Conservation (phyloP, 352 stramenopile species). For the Aphanomyces invadans region DNA sequence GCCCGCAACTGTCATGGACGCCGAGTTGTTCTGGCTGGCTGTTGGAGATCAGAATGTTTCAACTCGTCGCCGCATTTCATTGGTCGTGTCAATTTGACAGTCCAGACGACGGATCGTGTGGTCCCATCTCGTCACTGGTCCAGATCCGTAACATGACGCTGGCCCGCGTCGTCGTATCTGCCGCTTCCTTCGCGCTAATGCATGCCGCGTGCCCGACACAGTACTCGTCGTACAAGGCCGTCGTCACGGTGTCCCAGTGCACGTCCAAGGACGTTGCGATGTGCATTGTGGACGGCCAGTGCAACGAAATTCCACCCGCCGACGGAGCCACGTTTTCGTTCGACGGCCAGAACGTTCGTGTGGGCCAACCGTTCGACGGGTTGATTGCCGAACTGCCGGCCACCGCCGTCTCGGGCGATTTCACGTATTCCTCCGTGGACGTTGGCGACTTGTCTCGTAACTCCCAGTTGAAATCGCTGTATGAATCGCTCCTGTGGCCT, state of each 20-base stretch:
- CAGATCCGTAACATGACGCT: too few species aligned
- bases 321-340: background rate
- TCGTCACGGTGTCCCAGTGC: background rate
- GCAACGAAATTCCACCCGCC: background rate
- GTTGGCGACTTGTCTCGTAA: constrained; percentile 1
- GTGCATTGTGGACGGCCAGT: background rate
- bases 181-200: too few species aligned
- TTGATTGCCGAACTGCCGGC: background rate
- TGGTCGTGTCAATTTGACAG: background rate
- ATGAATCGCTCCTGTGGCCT: background rate
- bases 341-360: background rate
- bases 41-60: too few species aligned
- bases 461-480: background rate
- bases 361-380: background rate
- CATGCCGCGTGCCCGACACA: background rate
- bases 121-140: too few species aligned
- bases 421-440: background rate
- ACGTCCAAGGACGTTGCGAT: background rate
- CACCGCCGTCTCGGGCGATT: background rate
- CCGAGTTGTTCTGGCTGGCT: too few species aligned
- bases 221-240: background rate
- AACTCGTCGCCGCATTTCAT: background rate
- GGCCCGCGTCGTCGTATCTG: too few species aligned
- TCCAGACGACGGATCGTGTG: too few species aligned
- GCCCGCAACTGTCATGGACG: too few species aligned